Evolutionary conservation across 495 filamentous ascomycete genomes (phyloP).

Genomic region (Hypoxylon fragiforme): DNA sequence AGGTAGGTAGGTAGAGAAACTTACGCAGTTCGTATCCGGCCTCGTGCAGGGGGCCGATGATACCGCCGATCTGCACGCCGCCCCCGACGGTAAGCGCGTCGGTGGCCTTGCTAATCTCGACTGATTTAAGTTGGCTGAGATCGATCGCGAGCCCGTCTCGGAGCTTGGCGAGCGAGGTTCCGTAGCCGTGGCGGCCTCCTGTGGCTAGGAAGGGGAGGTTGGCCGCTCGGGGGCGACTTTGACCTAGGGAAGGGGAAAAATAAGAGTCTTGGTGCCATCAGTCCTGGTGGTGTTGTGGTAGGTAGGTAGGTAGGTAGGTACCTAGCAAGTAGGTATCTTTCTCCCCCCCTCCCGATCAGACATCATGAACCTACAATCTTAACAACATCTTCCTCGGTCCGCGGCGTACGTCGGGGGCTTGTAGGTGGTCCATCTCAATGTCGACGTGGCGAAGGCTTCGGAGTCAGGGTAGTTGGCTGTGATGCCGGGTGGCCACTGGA

Average conservation of each 20-base stretch:
- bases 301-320: no score
- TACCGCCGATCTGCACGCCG: conserved; percentile 19
- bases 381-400: conserved; percentile 2
- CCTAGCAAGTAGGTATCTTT: no score
- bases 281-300: neutral
- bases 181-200: conserved; percentile 39
- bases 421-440: conserved; percentile 11
- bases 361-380: conserved; percentile 15
- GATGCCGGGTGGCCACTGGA: conserved; percentile 3
- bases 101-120: conserved; percentile 26
- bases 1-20: no score
- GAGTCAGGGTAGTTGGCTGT: conserved; percentile 3
- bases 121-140: conserved; percentile 34
- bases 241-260: no score
- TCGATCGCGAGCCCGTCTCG: conserved; percentile 37
- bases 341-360: no score
- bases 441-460: conserved; percentile 9
- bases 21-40: conserved; percentile 41
- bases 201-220: conserved; percentile 44
- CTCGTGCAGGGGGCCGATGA: conserved; percentile 28
- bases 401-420: conserved; percentile 3
- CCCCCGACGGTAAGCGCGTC: conserved; percentile 33
- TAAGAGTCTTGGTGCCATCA: neutral
- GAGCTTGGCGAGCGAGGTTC: conserved; percentile 13
- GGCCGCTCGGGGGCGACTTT: conserved; percentile 22